Evolutionary conservation across 2,329 filamentous ascomycete genomes (phyloP), one percentile per base, ranked within the genome.

Genomic region (Trichothecium sympodiale): DNA sequence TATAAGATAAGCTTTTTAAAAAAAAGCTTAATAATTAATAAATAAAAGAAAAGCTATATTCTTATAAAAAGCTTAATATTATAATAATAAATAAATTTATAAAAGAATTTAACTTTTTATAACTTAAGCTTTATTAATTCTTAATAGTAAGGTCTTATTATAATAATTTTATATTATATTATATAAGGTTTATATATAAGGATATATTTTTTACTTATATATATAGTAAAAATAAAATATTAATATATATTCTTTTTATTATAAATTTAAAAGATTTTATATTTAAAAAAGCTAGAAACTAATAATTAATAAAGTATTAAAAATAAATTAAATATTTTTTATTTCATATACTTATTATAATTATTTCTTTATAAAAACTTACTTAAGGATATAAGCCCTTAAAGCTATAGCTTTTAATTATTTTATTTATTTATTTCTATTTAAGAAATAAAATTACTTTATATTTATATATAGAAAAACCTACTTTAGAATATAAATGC

Each of bases 151-250:
- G 8, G 10, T 15, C 8, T 16, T 31, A 31, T 8, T 12, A 12
- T 31, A 31, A 55, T 62, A 0, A 54, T 57, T 1, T 3, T 31
- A n/a, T n/a, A 31, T 31, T 4, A 31, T 31, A 31, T 14, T n/a
- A 16, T 12, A 12, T 12, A 4, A 14, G 17, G 17, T 31, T 14
- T 31, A 31, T 31, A 10, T 12, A 31, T 31, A 31, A 31, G 17
- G n/a, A 31, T 31, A 31, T 31, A 31, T 3, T 16, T 31, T 14
- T n/a, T 10, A 31, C 10, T 16, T 31, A n/a, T 31, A 13, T 16
- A 3, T 31, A 31, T 31, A 31, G 29, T n/a, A 14, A n/a, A 31
- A 31, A 31, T 10, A 9, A 31, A 14, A 31, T 9, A 14, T 14
- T 10, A 14, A 31, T 13, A 10, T 31, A 4, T 31, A 13, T 16